phyloP scores from a whole-genome alignment of 2,329 filamentous ascomycete species.

The Botryosphaeria dothidea region DNA sequence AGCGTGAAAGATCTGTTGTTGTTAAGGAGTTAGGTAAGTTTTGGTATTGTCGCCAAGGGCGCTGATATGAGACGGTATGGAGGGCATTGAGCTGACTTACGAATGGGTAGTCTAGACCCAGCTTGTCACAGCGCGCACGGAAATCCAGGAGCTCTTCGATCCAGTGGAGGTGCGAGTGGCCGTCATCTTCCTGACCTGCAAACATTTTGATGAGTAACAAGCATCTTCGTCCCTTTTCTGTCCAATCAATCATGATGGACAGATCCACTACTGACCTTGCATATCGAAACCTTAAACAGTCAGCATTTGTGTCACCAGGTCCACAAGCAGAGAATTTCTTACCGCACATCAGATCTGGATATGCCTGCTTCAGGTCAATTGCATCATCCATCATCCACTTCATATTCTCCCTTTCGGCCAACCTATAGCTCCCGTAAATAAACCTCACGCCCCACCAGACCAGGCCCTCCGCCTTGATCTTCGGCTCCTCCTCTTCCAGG shows the following conservation, averaged over 20 bases:
- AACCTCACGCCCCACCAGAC: slow-evolving; percentile 62
- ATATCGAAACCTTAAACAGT: background rate
- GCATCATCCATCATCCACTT: slow-evolving; percentile 60
- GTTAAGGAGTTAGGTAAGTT: background rate
- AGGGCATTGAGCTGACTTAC: background rate
- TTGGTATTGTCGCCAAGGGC: too few relatives aligned
- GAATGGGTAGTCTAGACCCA: slow-evolving; percentile 64
- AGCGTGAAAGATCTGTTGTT: slow-evolving; percentile 63
- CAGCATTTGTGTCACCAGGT: background rate
- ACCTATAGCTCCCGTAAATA: slow-evolving; percentile 70
- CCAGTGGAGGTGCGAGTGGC: slow-evolving; percentile 59
- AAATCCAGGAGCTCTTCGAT: slow-evolving; percentile 63
- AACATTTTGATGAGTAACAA: background rate
- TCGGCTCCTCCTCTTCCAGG: slow-evolving; percentile 49
- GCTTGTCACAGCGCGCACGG: slow-evolving; percentile 49
- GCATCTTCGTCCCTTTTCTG: background rate
- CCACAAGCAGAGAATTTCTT: slow-evolving; percentile 59
- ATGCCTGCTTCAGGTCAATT: slow-evolving; percentile 59
- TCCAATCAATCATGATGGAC: background rate
- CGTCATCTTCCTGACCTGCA: slow-evolving; percentile 61
- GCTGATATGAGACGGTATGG: background rate
- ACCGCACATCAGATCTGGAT: slow-evolving; percentile 66
- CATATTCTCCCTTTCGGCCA: slow-evolving; percentile 54
- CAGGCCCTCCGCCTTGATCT: slow-evolving; percentile 39
- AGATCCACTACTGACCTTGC: background rate